Evolutionary conservation across 208 protist species (phyloP), one percentile per base, ranked within the genome.

Genomic region (Perkinsela sp.): DNA sequence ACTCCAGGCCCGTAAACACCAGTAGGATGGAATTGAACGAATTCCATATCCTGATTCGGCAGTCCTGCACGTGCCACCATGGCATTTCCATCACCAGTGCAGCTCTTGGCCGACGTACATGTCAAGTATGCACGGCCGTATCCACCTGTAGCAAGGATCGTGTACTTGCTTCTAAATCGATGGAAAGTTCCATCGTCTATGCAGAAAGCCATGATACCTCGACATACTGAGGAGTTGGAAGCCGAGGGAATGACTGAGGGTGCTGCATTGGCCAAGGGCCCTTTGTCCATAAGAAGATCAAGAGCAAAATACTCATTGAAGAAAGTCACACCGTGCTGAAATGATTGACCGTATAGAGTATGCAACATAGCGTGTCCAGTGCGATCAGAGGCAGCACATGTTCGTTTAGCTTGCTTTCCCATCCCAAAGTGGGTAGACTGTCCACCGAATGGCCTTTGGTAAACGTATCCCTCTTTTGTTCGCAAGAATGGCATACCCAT

Each of bases 11-110:
- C 93, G 75, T 96, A 97, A 73, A 98, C 96, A 69, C 95, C 95
- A n/a, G 95, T 98, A 15, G 96, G 96, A 84, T 98, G 96, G 83
- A 98, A 98, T 79, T 98, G 96, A 65, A 98, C 95, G 76, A 98
- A 98, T 81, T 98, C 95, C 69, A 98, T 86, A 79, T 98, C 96
- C 77, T 95, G 81, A 48, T 79, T 77, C 1, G 95, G 94, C 0
- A 98, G 77, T n/a, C 95, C 95, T 0, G 95, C 95, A 71, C 95
- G 94, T 22, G 90, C 80, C 6, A 94, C 94, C 95, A 98, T 98
- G 30, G 88, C 96, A 31, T 84, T 96, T 69, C 96, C 96, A 75
- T 98, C 96, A 70, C 96, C 96, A 32, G 96, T 98, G 83, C 96
- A 98, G 48, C 94, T 95, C 83, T 98, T 97, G 40, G 95, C 96